Evolutionary conservation across 2,329 filamentous ascomycete species (phyloP).

Genomic region (Xylariaceae sp.): DNA sequence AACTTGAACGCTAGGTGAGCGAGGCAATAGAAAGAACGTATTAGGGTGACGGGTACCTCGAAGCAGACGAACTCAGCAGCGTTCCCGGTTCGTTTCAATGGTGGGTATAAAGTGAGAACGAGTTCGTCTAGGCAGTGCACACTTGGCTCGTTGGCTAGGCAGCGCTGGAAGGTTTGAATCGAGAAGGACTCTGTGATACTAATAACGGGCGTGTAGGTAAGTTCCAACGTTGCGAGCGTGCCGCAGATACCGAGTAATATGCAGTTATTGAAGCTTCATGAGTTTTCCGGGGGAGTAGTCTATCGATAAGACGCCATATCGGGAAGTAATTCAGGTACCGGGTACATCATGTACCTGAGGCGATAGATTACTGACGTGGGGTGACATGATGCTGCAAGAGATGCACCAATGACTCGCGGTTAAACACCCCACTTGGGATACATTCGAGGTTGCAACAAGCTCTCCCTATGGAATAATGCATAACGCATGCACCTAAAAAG

Average conservation of each 20-base stretch:
- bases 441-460: background rate
- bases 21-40: background rate
- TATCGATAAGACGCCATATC: background rate
- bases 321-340: background rate
- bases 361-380: background rate
- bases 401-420: background rate
- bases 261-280: conserved; percentile 2
- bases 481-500: background rate
- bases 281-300: conserved; percentile 5
- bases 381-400: background rate
- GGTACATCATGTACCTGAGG: conserved; percentile 1
- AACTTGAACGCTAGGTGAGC: conserved; percentile 1
- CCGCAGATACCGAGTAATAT: no score
- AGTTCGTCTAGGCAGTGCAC: background rate
- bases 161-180: background rate
- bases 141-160: background rate
- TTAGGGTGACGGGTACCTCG: background rate
- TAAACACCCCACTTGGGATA: background rate
- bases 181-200: background rate
- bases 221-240: no score
- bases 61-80: background rate
- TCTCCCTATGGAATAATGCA: no score
- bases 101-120: background rate
- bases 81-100: background rate
- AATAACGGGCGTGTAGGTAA: background rate